Percentiles rank a stretch among this genome's conserved stretches.
phyloP scores from a whole-genome alignment of 176 grass and related monocot genomes.

The Cenchrus americanus region DNA sequence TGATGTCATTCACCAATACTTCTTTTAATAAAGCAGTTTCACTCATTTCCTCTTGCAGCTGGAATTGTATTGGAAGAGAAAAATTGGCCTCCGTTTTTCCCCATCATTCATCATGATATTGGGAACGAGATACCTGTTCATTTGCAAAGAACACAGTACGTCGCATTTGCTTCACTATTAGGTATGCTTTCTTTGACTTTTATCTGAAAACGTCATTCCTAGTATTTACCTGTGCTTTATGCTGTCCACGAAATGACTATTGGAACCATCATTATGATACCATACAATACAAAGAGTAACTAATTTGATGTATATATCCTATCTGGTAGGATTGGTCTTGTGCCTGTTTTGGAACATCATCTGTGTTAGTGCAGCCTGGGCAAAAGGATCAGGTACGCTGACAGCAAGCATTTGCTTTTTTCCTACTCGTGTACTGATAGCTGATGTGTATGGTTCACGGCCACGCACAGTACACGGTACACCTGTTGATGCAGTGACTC shows the following conservation, averaged over 20 bases:
- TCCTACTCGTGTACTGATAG: background rate
- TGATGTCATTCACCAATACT: background rate
- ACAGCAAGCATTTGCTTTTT: background rate
- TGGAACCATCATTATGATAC: background rate
- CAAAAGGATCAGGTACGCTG: constrained; percentile 54
- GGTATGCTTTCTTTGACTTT: constrained; percentile 36
- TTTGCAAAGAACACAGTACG: constrained; percentile 61
- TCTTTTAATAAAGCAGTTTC: background rate
- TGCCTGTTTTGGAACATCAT: constrained; percentile 79
- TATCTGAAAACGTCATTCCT: background rate
- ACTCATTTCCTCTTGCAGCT: constrained; percentile 45
- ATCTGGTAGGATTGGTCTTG: constrained; percentile 48
- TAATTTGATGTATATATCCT: background rate
- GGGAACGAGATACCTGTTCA: constrained; percentile 73
- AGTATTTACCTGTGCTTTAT: background rate
- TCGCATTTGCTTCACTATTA: constrained; percentile 74
- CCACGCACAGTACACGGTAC: background rate
- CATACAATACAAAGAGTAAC: background rate
- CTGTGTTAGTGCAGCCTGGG: constrained; percentile 65
- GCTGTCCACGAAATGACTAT: background rate
- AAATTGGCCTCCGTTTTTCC: constrained; percentile 82
- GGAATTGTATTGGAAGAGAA: constrained; percentile 65
- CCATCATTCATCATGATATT: constrained; percentile 81
- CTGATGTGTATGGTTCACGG: background rate
- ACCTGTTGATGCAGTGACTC: background rate